Conservation (phyloP, 176 grass and related monocot genomes). For the Eragrostis nindensis region DNA sequence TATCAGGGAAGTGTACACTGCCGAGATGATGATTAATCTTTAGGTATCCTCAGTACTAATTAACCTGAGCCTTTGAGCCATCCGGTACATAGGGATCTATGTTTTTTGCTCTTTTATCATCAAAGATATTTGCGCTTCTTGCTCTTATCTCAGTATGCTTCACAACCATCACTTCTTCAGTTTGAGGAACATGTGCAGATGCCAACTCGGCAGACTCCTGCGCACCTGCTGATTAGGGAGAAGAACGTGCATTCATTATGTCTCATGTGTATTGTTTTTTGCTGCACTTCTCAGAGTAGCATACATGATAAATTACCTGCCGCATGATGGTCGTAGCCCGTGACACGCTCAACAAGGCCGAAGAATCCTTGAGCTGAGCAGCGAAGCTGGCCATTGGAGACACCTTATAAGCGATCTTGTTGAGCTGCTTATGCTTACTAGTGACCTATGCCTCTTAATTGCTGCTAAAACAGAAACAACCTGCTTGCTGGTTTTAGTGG, state of each 20-base stretch:
- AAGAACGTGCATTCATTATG: neutral
- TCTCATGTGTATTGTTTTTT: neutral
- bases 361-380: constrained; percentile 47
- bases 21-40: neutral
- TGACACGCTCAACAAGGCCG: constrained; percentile 39
- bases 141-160: constrained; percentile 22
- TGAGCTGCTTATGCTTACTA: no score
- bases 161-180: neutral
- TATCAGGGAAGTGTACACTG: no score
- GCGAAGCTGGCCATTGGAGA: constrained; percentile 45
- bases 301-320: neutral
- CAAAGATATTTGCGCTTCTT: neutral
- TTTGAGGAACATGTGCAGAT: neutral
- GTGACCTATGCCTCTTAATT: no score
- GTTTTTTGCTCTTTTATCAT: neutral
- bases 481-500: neutral
- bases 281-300: neutral
- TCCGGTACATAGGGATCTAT: neutral
- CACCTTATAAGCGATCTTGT: neutral
- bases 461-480: neutral
- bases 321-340: constrained; percentile 17
- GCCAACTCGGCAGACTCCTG: neutral
- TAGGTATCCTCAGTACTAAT: neutral
- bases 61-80: constrained; percentile 3
- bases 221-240: neutral